A percentile compares a stretch with the other conserved stretches of the same genome.
These are phyloP conservation scores for Abortiporus biennis DNA, from an alignment of 1,284 basidiomycete genomes.

Conservation along the genomic window DNA sequence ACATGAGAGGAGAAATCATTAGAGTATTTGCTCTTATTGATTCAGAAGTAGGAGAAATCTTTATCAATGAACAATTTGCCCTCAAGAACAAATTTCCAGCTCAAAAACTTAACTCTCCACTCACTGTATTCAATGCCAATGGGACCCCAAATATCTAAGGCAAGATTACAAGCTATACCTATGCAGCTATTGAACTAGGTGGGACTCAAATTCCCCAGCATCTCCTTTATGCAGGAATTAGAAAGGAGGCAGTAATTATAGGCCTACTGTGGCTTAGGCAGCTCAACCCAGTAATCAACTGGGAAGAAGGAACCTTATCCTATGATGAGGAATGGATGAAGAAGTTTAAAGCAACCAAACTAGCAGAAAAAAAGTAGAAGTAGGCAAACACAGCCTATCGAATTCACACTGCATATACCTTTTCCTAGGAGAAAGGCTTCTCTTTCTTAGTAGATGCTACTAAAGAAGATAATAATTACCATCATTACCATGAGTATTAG, in stretches of 20 bases:
- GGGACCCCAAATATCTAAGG: constrained; percentile 14
- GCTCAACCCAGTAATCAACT: constrained; percentile 16
- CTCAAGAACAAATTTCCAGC: constrained; percentile 8
- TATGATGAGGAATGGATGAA: constrained; percentile 15
- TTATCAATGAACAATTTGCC: constrained; percentile 16
- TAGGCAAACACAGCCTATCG: background rate
- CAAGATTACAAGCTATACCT: constrained; percentile 10
- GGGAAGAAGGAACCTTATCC: constrained; percentile 11
- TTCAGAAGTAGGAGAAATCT: constrained; percentile 16
- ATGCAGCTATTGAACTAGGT: constrained; percentile 2
- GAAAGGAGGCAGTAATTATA: constrained; percentile 11
- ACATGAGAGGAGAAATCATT: background rate
- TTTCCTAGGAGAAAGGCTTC: background rate
- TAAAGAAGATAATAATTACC: too few species aligned
- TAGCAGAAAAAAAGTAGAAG: background rate
- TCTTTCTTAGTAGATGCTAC: background rate
- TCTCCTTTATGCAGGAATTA: constrained; percentile 10
- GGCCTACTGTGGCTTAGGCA: constrained; percentile 17
- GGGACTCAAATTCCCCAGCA: constrained; percentile 6
- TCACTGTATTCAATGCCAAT: constrained; percentile 19
- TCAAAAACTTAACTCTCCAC: constrained; percentile 7
- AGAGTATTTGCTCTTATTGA: constrained; percentile 11
- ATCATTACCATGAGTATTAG: too few species aligned
- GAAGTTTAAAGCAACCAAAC: background rate
- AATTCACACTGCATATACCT: background rate